Evolutionary conservation across 345 rosid genomes (phyloP).

Genomic region (Toxicodendron radicans): DNA sequence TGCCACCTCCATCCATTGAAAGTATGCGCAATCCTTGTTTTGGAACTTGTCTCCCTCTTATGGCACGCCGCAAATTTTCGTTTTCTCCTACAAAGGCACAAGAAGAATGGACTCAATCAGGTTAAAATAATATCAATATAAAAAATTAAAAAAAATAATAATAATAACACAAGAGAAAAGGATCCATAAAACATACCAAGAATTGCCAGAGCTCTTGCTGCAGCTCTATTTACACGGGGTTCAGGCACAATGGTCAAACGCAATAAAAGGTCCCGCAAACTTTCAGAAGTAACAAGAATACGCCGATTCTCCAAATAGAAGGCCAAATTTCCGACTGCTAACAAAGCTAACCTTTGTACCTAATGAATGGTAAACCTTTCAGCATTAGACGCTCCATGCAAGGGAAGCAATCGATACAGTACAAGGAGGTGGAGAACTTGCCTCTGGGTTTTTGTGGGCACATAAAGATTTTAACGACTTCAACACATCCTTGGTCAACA

Average conservation of each 20-base stretch:
- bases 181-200: slow-evolving; percentile 59
- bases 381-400: slow-evolving; percentile 18
- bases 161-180: not conserved
- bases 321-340: slow-evolving; percentile 94
- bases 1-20: slow-evolving; percentile 99
- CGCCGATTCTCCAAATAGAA: slow-evolving; percentile 94
- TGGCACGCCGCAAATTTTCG: slow-evolving; percentile 85
- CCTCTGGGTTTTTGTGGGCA: slow-evolving; percentile 83
- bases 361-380: slow-evolving; percentile 32
- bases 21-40: slow-evolving; percentile 96
- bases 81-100: slow-evolving; percentile 76
- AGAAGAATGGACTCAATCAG: slow-evolving; percentile 4
- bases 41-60: slow-evolving; percentile 84
- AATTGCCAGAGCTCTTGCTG: slow-evolving; percentile 97
- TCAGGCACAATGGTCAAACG: slow-evolving; percentile 80
- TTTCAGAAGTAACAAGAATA: slow-evolving; percentile 86
- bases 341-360: slow-evolving; percentile 90
- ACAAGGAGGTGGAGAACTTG: slow-evolving; percentile 31
- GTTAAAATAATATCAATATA: slow-evolving; percentile 13
- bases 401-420: slow-evolving; percentile 13
- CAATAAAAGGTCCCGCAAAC: slow-evolving; percentile 85
- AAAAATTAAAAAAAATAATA: not conserved
- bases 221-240: slow-evolving; percentile 87
- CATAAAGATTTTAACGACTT: slow-evolving; percentile 79
- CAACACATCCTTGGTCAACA: slow-evolving; percentile 84